Evolutionary conservation across 148 eudicot genomes (phyloP), one percentile per base, ranked within the genome.

Genomic region (Rhododendron mucronatum): DNA sequence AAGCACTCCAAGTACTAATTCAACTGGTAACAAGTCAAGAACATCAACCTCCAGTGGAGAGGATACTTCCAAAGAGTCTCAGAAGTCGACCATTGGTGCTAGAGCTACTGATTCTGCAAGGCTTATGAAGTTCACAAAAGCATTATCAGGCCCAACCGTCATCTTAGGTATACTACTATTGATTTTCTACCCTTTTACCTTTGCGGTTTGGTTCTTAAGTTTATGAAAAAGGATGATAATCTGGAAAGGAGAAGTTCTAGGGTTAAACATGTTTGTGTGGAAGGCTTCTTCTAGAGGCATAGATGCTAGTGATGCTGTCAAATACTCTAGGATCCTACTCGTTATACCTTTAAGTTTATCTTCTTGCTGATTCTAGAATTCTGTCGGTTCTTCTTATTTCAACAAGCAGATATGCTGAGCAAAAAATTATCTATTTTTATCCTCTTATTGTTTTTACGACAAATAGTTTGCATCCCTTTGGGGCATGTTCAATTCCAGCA

Each of bases 91-190:
- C 75, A 86, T 92, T 86, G 94, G 92, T 80, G 93, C 96, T 81
- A 91, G 96, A 90, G 94, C 98, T 89, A 95, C 95, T 9, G 99
- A 97, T 91, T 93, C 99, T 83, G 98, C 98, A 51, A 94, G 96
- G 91, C 91, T 97, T 85, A 89, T 86, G 91, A 97, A 94, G 90
- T 97, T 97, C 87, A 91, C 92, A 61, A 97, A 91, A 90, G 98
- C 92, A 89, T 92, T 97, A 84, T 92, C 96, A 75, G 94, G 87
- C 12, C 88, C 93, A 80, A 92, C 94, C 30, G 94, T 97, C 85
- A 93, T 92, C 78, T 87, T 95, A 91, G 99, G 99, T 97, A 93
- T 47, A 30, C 8, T 28, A 41, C 1, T 86, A 41, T 47, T 65
- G 2, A n/a, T 57, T 16, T 14, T 75, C 28, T 61, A 59, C 2